Evolutionary conservation across 768 basidiomycete species (phyloP).

Genomic region (Pholiota microspora): DNA sequence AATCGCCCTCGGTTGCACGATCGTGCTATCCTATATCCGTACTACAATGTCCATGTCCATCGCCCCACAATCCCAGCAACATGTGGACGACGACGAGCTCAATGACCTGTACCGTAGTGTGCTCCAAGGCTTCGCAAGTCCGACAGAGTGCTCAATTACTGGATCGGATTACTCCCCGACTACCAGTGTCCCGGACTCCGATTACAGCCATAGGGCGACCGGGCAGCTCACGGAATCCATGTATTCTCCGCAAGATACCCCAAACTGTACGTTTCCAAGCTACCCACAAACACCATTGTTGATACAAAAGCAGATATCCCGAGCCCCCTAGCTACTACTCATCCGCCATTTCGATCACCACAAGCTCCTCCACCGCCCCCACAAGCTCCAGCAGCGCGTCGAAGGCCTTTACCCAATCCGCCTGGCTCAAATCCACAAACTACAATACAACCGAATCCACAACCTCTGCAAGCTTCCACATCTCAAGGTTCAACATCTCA

Average conservation of each 20-base stretch:
- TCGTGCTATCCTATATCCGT: neutral
- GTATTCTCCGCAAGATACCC: slow-evolving; percentile 3
- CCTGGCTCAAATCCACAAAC: slow-evolving; percentile 12
- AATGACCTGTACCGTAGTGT: slow-evolving; percentile 21
- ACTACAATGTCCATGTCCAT: slow-evolving; percentile 16
- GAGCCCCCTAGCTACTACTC: neutral
- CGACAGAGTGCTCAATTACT: slow-evolving; percentile 4
- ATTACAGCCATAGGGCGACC: slow-evolving; percentile 9
- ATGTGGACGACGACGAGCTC: slow-evolving; percentile 16
- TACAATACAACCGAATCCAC: neutral
- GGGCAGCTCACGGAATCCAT: neutral
- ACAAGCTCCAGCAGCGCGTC: neutral
- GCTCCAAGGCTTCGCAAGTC: slow-evolving; percentile 15
- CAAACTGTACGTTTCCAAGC: slow-evolving; percentile 8
- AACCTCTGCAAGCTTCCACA: neutral
- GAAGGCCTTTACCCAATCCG: slow-evolving; percentile 18
- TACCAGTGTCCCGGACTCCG: slow-evolving; percentile 10
- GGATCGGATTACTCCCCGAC: neutral
- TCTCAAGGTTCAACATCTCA: neutral
- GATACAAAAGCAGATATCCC: slow-evolving; percentile 9
- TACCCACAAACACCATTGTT: neutral
- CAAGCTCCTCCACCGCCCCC: neutral
- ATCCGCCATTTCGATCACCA: neutral
- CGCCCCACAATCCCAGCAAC: slow-evolving; percentile 6
- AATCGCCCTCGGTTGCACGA: neutral